Evolutionary conservation across 306 rosid species (phyloP).

Genomic region (Neltuma alba): DNA sequence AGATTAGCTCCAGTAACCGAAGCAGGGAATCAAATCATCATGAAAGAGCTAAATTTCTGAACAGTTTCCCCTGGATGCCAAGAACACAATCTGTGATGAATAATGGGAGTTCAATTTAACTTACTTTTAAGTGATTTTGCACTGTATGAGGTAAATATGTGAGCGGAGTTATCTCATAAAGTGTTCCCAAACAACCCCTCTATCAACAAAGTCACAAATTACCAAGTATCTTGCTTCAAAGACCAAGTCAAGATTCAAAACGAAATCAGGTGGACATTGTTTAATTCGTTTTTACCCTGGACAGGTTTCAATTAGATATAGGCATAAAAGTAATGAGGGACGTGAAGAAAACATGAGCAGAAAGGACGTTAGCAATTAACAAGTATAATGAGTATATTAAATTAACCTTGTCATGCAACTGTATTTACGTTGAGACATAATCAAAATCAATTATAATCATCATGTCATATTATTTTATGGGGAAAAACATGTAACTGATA

Average conservation of each 20-base stretch:
- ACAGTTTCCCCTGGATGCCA: neutral
- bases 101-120: no score
- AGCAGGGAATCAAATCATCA: conserved; percentile 2
- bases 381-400: neutral
- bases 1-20: neutral
- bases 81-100: neutral
- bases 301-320: neutral
- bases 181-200: no score
- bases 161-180: no score
- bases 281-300: neutral
- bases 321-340: neutral
- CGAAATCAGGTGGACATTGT: neutral
- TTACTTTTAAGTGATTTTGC: no score
- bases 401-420: neutral
- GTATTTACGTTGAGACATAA: neutral
- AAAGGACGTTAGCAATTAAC: neutral
- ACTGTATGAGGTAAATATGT: no score
- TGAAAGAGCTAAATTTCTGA: neutral
- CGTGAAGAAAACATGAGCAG: neutral
- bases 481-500: conserved; percentile 18
- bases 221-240: neutral
- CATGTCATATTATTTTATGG: neutral
- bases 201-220: neutral
- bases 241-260: conserved; percentile 3
- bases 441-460: neutral